These are phyloP conservation scores for Russula abietina DNA, from an alignment of 768 basidiomycete species.

Conservation along the genomic window DNA sequence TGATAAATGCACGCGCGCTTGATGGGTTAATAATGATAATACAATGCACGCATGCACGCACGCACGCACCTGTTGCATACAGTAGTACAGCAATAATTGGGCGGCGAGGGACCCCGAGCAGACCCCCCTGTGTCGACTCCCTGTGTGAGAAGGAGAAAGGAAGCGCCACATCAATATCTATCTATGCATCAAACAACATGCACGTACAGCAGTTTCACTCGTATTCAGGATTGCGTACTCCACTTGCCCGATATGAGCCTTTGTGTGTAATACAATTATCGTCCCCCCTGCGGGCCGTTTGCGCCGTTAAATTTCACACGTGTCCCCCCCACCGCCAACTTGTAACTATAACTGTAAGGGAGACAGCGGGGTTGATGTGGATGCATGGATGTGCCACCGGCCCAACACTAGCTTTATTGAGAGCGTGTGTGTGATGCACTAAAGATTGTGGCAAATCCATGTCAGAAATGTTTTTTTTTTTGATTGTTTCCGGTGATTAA, in stretches of 20 bases:
- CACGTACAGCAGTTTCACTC: neutral
- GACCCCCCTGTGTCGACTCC: slow-evolving; percentile 4
- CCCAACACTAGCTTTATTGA: too few relatives aligned
- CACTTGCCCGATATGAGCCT: slow-evolving; percentile 15
- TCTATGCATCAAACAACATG: too few relatives aligned
- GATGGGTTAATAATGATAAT: too few relatives aligned
- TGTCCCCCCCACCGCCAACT: neutral
- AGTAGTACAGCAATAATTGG: neutral
- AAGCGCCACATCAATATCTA: slow-evolving; percentile 14
- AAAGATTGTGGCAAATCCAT: too few relatives aligned
- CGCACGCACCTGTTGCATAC: too few relatives aligned
- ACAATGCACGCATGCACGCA: too few relatives aligned
- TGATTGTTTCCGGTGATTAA: slow-evolving; percentile 7
- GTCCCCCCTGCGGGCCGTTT: slow-evolving; percentile 7
- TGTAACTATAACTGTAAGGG: neutral
- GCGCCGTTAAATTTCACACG: slow-evolving; percentile 3
- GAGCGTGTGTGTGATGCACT: too few relatives aligned
- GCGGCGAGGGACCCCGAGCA: neutral
- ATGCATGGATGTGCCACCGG: neutral
- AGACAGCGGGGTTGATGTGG: neutral
- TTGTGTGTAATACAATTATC: neutral
- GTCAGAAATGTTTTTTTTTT: too few relatives aligned
- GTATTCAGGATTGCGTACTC: slow-evolving; percentile 4
- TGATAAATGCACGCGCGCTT: neutral
- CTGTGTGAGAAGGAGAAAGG: neutral